Base-by-base conservation (phyloP, 2,329 filamentous ascomycete species). In the Arthroderma sp. region DNA sequence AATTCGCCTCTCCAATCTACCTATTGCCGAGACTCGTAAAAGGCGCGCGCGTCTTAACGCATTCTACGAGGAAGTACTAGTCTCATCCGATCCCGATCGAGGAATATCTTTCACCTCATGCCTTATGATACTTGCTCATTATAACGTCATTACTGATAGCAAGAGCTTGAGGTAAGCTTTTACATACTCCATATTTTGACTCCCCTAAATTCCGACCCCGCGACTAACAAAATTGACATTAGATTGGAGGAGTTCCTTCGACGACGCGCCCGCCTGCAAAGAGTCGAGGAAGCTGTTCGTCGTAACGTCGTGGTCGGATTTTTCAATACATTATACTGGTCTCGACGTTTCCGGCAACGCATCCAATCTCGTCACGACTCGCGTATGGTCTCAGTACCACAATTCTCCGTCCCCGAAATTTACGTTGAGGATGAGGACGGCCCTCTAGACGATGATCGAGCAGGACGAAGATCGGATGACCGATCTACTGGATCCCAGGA, bases 101-200 rank as follows among this genome's bases (percentile, higher is more conserved):
- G 93, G 93, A 52, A 94, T 98, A 59, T 86, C 88, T 0, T 98
- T 98, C 70, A 93, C 89, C 2, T 85, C 86, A 5, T 86, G 96
- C 21, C 78, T 98, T 55, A 93, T 98, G 86, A 94, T 95, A 60
- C 78, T 98, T 58, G 91, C 94, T 35, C 93, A 98, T 72, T 95
- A 98, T 78, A 98, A 97, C 67, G 90, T 98, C 67, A 98, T 98
- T 70, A 95, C 86, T 64, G 93, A 98, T 72, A 96, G 86, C 76
- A 96, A 96, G 78, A 95, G 90, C 71, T 76, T 98, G 67, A 85
- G 81, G 85, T 87, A 75, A 68, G 76, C 71, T 49, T 47, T 25
- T n/a, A 63, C 44, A 21, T 39, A 43, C 28, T 23, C 19, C 7
- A 2, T 11, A 4, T 2, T 55, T 53, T 19, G 52, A 53, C 11